Evolutionary conservation across 2,329 filamentous ascomycete genomes (phyloP).

Genomic region (Periconia sp.): DNA sequence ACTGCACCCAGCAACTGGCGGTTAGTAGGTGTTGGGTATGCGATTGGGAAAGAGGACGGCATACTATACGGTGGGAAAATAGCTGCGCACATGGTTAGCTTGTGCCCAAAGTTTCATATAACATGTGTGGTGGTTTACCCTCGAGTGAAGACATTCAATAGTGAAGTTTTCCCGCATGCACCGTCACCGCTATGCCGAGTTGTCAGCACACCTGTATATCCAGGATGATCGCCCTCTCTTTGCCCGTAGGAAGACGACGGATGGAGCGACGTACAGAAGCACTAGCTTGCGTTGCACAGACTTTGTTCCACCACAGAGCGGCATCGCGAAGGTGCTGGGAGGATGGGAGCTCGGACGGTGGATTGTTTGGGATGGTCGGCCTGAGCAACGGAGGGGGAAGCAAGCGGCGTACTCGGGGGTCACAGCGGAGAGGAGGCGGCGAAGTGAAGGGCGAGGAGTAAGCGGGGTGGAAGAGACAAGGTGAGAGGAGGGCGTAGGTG

Average conservation of each 20-base stretch:
- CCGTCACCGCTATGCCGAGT: conserved; percentile 73
- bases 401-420: conserved; percentile 17
- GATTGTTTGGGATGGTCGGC: conserved; percentile 22
- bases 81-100: conserved; percentile 54
- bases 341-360: conserved; percentile 15
- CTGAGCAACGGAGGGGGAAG: conserved; percentile 22
- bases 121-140: conserved; percentile 61
- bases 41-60: conserved; percentile 28
- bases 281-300: conserved; percentile 96
- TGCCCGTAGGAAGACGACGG: conserved; percentile 14
- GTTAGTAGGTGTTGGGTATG: conserved; percentile 18
- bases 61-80: conserved; percentile 96
- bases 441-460: conserved; percentile 8
- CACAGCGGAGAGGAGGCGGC: conserved; percentile 11
- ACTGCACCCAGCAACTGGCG: conserved; percentile 42
- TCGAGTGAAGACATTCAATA: conserved; percentile 98
- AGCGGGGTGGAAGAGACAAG: conserved; percentile 7
- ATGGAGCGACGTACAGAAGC: conserved; percentile 67
- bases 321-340: conserved; percentile 39
- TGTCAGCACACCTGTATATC: conserved; percentile 19
- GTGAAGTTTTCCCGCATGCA: conserved; percentile 94
- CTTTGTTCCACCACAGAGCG: conserved; percentile 58
- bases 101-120: not conserved
- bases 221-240: conserved; percentile 14
- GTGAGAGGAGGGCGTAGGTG: conserved; percentile 16